These are phyloP conservation scores for Thielaviopsis cerberus DNA, from an alignment of 2,329 filamentous ascomycete species.

Conservation along the genomic window DNA sequence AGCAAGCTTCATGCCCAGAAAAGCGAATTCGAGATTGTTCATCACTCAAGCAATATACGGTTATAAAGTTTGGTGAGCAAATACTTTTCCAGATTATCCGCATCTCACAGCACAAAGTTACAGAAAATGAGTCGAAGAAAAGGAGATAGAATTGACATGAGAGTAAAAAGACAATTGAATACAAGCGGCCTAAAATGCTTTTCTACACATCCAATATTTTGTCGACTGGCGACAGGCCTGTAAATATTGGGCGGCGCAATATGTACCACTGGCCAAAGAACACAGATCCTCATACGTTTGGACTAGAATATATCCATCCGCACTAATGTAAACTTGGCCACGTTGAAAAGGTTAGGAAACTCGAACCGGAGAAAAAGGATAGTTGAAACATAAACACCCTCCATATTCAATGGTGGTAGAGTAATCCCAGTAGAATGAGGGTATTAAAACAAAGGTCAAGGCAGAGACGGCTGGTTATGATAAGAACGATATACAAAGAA, in stretches of 20 bases:
- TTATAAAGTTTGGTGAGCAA: too few relatives aligned
- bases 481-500: background rate
- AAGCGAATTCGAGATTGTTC: too few relatives aligned
- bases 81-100: too few relatives aligned
- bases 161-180: background rate
- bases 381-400: slow-evolving; percentile 6
- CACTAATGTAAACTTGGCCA: background rate
- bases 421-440: slow-evolving; percentile 3
- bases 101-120: background rate
- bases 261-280: background rate
- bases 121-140: background rate
- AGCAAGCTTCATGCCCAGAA: too few relatives aligned
- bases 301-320: background rate
- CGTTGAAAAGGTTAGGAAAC: background rate
- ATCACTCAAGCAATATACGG: too few relatives aligned
- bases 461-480: background rate
- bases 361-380: slow-evolving; percentile 1
- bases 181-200: background rate
- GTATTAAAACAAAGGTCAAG: slow-evolving; percentile 4
- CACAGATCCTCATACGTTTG: background rate
- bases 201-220: background rate
- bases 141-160: background rate
- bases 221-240: background rate
- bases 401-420: background rate
- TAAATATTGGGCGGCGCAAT: background rate